Evolutionary conservation across 2,329 filamentous ascomycete species (phyloP), one percentile per base, ranked within the genome.

Genomic region (Ceratocystis diversiconidia): DNA sequence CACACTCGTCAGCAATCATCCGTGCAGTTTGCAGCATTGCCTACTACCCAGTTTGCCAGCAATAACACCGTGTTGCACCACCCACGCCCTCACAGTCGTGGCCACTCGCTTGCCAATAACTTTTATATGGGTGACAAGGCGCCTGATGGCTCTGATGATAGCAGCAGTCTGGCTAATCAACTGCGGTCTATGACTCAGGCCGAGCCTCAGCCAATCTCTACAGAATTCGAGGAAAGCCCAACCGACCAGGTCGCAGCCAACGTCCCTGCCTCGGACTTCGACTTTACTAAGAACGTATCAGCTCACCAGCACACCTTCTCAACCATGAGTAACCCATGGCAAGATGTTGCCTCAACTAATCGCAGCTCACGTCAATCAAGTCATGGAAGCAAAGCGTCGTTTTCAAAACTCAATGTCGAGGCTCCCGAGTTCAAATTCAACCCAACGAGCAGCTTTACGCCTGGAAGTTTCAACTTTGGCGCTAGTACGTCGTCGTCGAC

Each of bases 341-440:
- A 79, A 30, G 81, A 85, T 62, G 73, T 76, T 5, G 74, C 76
- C 30, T 77, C 80, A 15, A 71, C 73, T 52, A 71, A 75, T 30
- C 73, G 73, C 57, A 75, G 74, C 69, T 71, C 73, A 30, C 70
- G 73, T 30, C 71, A 74, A 55, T 76, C 79, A 10, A 82, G 81
- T 69, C 88, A 91, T 71, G 80, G 79, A 19, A 87, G 85, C 72
- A 89, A 87, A 70, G 79, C 85, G 2, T 92, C 85, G 0, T 75
- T 86, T 55, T 90, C 90, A 0, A 92, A 86, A 70, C 82, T 97
- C 70, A 97, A 97, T 71, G 91, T 95, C 36, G 84, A 87, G 68
- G 92, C 92, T 0, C 88, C 91, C 60, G 90, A 94, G 72, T 96
- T 96, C 79, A 90, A 87, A 70, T 92, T 92, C 75, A 83, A 84